Evolutionary conservation across 208 protist species (phyloP).

Genomic region (Leishmania lainsoni): DNA sequence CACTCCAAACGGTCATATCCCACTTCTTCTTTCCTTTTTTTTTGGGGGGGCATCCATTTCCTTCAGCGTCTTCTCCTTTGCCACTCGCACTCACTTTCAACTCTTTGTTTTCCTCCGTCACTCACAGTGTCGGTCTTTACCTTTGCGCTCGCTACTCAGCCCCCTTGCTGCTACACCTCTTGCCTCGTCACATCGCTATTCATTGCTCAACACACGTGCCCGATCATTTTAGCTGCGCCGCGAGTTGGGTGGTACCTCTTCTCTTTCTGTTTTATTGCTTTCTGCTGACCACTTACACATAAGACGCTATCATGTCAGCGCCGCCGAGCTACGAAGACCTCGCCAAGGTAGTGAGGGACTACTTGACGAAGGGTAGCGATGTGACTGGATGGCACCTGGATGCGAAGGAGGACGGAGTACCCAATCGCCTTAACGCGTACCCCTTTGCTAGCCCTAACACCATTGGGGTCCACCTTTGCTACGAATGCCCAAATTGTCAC

Average conservation of each 20-base stretch:
- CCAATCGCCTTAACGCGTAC: conserved; percentile 33
- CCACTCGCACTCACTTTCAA: neutral
- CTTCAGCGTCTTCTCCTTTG: neutral
- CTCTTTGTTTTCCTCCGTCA: neutral
- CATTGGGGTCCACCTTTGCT: conserved; percentile 47
- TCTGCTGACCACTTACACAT: neutral
- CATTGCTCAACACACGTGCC: neutral
- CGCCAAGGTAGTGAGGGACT: conserved; percentile 48
- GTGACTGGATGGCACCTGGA: conserved; percentile 51
- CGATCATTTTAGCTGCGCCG: neutral
- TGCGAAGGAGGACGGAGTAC: conserved; percentile 28
- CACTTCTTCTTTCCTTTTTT: neutral
- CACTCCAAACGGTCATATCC: neutral
- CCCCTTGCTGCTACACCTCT: neutral
- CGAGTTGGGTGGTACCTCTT: neutral
- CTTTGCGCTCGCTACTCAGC: too few relatives aligned
- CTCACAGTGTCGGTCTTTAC: too few relatives aligned
- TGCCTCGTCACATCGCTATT: neutral
- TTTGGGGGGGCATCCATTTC: neutral
- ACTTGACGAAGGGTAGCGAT: conserved; percentile 41
- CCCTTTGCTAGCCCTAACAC: conserved; percentile 49
- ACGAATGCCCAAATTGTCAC: conserved; percentile 21
- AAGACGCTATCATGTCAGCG: conserved; percentile 7
- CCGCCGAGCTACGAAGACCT: conserved; percentile 47
- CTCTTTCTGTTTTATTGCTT: neutral